phyloP scores from a whole-genome alignment of 108 stramenopile species.

The Nannochloropsis oceanica region DNA sequence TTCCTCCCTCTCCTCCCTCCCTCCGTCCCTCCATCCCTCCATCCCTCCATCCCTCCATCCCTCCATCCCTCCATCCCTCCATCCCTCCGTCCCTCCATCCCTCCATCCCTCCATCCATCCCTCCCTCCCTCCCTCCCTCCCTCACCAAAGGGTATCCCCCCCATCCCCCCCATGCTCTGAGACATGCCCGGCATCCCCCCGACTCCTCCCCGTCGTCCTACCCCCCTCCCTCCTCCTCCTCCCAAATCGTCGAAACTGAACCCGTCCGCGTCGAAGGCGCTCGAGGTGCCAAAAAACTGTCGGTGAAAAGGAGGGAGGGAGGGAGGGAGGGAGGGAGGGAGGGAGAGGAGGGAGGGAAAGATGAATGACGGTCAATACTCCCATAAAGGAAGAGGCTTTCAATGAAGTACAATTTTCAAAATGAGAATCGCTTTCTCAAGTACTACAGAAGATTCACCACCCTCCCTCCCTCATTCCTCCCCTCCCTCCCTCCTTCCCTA shows the following conservation, averaged over 20 bases:
- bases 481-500: neutral
- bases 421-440: too few relatives aligned
- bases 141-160: neutral
- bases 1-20: too few relatives aligned
- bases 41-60: too few relatives aligned
- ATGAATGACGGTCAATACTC: too few relatives aligned
- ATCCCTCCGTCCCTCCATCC: too few relatives aligned
- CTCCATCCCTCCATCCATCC: constrained; percentile 14
- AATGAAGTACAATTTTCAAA: too few relatives aligned
- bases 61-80: neutral
- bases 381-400: too few relatives aligned
- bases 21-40: too few relatives aligned
- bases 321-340: neutral
- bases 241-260: neutral
- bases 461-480: neutral
- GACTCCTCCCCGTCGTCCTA: constrained; percentile 6
- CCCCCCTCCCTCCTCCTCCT: neutral
- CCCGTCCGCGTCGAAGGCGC: constrained; percentile 6
- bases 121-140: constrained; percentile 5
- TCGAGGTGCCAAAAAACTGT: constrained; percentile 15
- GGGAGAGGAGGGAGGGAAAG: neutral
- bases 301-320: neutral
- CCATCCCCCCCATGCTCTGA: neutral
- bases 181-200: constrained; percentile 25
- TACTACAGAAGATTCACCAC: too few relatives aligned